Evolutionary conservation across 2,329 filamentous ascomycete species (phyloP).

Genomic region (Microdochium trichocladiopsis): DNA sequence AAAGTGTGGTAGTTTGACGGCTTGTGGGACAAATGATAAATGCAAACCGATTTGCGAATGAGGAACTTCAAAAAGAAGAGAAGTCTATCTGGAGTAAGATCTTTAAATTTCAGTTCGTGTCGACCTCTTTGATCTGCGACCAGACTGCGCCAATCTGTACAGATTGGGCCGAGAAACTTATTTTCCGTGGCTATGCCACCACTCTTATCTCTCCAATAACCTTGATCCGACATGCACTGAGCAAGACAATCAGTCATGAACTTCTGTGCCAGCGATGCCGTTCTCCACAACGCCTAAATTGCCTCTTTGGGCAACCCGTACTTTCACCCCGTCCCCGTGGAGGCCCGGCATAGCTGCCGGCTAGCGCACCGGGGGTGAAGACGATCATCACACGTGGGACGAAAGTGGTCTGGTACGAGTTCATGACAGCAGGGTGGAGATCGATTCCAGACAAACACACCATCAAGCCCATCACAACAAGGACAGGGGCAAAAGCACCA

Average conservation of each 20-base stretch:
- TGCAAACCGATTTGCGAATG: too few species aligned
- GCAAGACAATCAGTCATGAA: neutral
- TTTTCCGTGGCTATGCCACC: too few species aligned
- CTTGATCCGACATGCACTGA: neutral
- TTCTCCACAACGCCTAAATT: neutral
- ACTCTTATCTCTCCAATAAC: too few species aligned
- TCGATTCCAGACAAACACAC: neutral
- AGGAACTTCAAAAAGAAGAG: too few species aligned
- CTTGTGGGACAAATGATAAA: neutral
- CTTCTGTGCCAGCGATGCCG: neutral
- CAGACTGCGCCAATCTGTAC: too few species aligned
- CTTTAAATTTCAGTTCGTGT: too few species aligned
- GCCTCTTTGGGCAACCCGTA: neutral
- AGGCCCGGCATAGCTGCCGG: too few species aligned
- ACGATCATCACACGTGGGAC: neutral
- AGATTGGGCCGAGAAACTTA: too few species aligned
- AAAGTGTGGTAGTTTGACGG: neutral
- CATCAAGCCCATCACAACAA: neutral
- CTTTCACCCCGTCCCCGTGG: too few species aligned
- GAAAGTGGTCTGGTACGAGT: neutral
- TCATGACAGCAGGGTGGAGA: neutral
- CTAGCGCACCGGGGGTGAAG: neutral
- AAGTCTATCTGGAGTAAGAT: too few species aligned
- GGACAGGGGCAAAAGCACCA: neutral
- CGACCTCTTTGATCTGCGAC: too few species aligned